Evolutionary conservation across 441 rosid genomes (phyloP), one percentile per base, ranked within the genome.

Genomic region (Croton laevigatus): DNA sequence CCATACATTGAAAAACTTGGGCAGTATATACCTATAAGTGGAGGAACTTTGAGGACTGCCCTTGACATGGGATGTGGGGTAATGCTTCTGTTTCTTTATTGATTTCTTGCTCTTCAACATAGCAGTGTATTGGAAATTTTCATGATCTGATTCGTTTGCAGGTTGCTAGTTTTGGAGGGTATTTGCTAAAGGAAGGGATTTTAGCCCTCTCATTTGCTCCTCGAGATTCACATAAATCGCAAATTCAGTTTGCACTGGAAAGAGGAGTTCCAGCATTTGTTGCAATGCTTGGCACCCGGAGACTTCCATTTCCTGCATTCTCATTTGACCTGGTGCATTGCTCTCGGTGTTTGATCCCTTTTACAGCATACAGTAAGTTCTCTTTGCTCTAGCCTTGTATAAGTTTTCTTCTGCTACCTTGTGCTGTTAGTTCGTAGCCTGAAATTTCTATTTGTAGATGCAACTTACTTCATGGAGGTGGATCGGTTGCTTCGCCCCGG

Each of bases 31-130:
- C 99, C 93, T 1, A 84, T 92, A 5, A 77, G 72, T 20, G 85
- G 82, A 6, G 98, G 98, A 62, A 79, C 81, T 78, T 74, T 95
- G 60, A 83, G 99, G 78, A 92, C 96, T 79, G 97, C 94, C 16
- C 98, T 95, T 70, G 99, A 95, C 65, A 91, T 92, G 94, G 97
- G 98, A 71, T 94, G 98, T 62, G 98, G 99, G 92, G 99, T 94
- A 76, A 46, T 88, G 70, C 19, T 44, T 70, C 1, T 55, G 16
- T 17, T 72, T 52, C 20, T 20, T 70, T 19, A 10, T 44, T 14
- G 61, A 14, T 64, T 16, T 17, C 9, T 69, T 49, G 53, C 19
- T 65, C 51, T 60, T 64, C 38, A 19, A 60, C 14, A 27, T 59
- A 36, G 22, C 70, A 32, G 11, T 20, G 44, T 23, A 19, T 17